Evolutionary conservation across 768 basidiomycete genomes (phyloP).

Genomic region (Phlebiopsis gigantea): DNA sequence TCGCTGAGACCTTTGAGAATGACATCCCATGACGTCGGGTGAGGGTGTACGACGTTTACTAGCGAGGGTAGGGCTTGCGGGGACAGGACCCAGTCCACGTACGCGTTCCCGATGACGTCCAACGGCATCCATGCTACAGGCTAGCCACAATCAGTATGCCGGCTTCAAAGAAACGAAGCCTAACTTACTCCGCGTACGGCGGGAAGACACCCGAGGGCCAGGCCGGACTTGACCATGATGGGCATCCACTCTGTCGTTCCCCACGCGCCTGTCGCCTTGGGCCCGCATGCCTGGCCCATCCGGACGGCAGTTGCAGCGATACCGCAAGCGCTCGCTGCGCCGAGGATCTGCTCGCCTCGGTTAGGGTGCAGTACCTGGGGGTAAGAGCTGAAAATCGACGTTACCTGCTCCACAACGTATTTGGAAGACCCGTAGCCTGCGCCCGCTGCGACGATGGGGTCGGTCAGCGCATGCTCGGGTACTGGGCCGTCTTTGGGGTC

Average conservation of each 20-base stretch:
- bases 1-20: conserved; percentile 1
- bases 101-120: background rate
- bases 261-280: conserved; percentile 21
- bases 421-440: conserved; percentile 36
- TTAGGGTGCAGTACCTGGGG: background rate
- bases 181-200: conserved; percentile 8
- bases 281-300: conserved; percentile 24
- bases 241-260: conserved; percentile 26
- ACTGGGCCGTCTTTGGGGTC: conserved; percentile 8
- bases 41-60: conserved; percentile 15
- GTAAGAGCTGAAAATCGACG: background rate
- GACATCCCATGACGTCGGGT: conserved; percentile 9
- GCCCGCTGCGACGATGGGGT: conserved; percentile 24
- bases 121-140: conserved; percentile 5
- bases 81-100: conserved; percentile 3
- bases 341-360: conserved; percentile 7
- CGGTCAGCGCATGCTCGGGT: conserved; percentile 23
- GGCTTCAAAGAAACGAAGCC: no score
- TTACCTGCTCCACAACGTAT: conserved; percentile 34
- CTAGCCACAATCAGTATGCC: background rate
- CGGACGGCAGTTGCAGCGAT: conserved; percentile 14
- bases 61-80: background rate
- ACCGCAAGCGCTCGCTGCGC: background rate
- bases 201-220: conserved; percentile 8
- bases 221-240: conserved; percentile 13